These are phyloP conservation scores for Vigna reflexopilosa DNA, from an alignment of 306 rosid genomes.

Conservation along the genomic window DNA sequence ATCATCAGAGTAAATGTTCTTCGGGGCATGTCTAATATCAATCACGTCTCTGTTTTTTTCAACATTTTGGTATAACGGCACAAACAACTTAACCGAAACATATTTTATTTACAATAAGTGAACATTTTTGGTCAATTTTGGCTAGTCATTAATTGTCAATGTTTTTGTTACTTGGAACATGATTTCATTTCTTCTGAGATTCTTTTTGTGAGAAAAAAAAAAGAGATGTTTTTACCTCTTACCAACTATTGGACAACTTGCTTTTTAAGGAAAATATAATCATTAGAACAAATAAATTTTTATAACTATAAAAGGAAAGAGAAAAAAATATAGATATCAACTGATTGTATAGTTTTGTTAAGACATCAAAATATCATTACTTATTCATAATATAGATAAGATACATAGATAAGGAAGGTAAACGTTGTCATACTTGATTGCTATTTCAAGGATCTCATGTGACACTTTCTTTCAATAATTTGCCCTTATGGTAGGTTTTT, in stretches of 20 bases:
- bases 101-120: not conserved
- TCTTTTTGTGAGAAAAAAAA: not conserved
- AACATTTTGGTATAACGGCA: constrained; percentile 60
- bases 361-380: too few species aligned
- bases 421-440: constrained; percentile 22
- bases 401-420: not conserved
- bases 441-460: constrained; percentile 33
- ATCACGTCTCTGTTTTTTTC: constrained; percentile 43
- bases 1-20: constrained; percentile 29
- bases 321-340: too few species aligned
- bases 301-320: too few species aligned
- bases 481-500: not conserved
- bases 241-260: too few species aligned
- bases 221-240: too few species aligned
- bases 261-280: too few species aligned
- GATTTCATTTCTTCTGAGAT: not conserved
- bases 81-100: constrained; percentile 50
- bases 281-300: too few species aligned
- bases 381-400: not conserved
- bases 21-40: constrained; percentile 32
- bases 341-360: too few species aligned
- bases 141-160: constrained; percentile 22
- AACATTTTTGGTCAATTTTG: constrained; percentile 39
- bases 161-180: not conserved
- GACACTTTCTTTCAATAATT: not conserved